Conservation (phyloP, 768 basidiomycete genomes). For the Dentipellis fragilis region DNA sequence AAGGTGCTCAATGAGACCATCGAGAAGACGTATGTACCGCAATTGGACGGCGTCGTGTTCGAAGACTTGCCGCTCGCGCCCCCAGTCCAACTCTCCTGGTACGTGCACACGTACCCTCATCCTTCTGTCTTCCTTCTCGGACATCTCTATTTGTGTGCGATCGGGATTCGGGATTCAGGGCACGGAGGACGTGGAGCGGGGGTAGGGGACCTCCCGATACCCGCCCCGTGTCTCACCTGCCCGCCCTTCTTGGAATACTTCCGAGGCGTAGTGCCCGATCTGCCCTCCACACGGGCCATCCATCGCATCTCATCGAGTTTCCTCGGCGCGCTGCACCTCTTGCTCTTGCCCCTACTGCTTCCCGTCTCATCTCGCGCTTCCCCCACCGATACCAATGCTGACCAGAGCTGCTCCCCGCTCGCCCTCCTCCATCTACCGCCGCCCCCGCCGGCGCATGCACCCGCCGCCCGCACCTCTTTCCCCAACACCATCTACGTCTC, state of each 20-base stretch:
- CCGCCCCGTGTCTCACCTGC: background rate
- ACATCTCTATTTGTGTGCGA: too few species aligned
- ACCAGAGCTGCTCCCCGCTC: background rate
- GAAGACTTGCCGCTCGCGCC: slow-evolving; percentile 70
- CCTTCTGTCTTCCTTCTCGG: background rate
- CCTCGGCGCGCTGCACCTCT: background rate
- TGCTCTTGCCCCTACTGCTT: background rate
- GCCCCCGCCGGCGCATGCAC: background rate
- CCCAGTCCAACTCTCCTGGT: slow-evolving; percentile 85
- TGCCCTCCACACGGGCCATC: background rate
- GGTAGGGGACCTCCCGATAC: background rate
- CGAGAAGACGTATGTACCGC: slow-evolving; percentile 67
- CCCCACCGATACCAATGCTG: background rate
- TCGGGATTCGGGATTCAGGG: too few species aligned
- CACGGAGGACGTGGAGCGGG: background rate
- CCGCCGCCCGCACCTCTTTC: background rate
- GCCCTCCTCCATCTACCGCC: background rate
- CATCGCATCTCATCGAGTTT: background rate
- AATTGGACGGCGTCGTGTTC: slow-evolving; percentile 59
- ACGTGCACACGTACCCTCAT: slow-evolving; percentile 7
- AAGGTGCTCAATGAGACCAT: slow-evolving; percentile 75
- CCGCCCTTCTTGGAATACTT: background rate
- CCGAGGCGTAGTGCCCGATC: background rate
- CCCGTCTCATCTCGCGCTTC: background rate
- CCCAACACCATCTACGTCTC: background rate